Base-by-base conservation (phyloP, 2,329 filamentous ascomycete species). In the Alternaria hordeiaustralica region DNA sequence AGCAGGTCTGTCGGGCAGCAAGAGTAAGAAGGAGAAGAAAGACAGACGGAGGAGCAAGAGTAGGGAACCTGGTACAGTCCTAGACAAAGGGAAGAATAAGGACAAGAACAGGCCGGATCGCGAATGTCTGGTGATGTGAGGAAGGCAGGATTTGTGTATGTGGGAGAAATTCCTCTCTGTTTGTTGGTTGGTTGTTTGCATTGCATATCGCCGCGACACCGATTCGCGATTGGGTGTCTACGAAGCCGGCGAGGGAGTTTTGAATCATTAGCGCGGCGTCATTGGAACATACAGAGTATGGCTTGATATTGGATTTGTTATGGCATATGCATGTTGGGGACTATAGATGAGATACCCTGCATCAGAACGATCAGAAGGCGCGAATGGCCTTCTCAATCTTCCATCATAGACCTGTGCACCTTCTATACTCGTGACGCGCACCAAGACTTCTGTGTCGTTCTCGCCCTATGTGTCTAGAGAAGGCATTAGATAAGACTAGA, bases 41-140 rank as follows among this genome's bases (percentile, higher is more conserved):
- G 72, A 75, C 21, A 71, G 72, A 76, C 61, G 82, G 70, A 71
- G 75, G 69, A 72, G 75, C 76, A 72, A 84, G 80, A 79, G 77
- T 33, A 78, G 79, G 58, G 81, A 83, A 15, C 71, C 81, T 41
- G 59, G 75, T 72, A 74, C 78, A 10, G 45, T 20, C 58, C 55
- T 72, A 25, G 71, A 70, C n/a, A 79, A 78, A 61, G 65, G 68
- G 36, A 71, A 70, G 60, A 51, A 66, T 13, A 78, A 75, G 55
- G 67, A 67, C 18, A 75, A 74, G 65, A 71, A 66, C 56, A 70
- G 77, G 30, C 81, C 82, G 25, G 82, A 83, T 55, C 68, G 82
- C 36, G 82, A 84, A 62, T 84, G 82, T 66, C 61, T 74, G 55
- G 70, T 84, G 9, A 84, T 84, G 82, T 84, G 71, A 76, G n/a